Conservation (phyloP, 2,329 filamentous ascomycete genomes). For the Phyllachora maydis region DNA sequence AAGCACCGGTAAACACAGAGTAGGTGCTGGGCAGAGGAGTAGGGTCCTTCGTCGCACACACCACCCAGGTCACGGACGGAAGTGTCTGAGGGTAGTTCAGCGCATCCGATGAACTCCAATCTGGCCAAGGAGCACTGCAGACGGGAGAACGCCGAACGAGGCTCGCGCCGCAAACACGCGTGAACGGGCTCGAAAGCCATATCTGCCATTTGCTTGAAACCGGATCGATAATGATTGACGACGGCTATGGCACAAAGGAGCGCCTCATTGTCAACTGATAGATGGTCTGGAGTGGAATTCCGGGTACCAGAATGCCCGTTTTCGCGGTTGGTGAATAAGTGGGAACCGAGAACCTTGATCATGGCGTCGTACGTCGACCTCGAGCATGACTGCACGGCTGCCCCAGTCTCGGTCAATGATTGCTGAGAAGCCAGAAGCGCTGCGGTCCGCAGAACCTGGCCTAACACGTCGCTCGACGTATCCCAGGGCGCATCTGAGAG, state of each 20-base stretch:
- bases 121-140: constrained; percentile 18
- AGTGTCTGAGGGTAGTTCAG: constrained; percentile 15
- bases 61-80: constrained; percentile 1
- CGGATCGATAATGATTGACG: constrained; percentile 13
- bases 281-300: too few relatives aligned
- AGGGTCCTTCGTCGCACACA: constrained; percentile 1
- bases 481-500: too few relatives aligned
- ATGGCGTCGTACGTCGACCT: too few relatives aligned
- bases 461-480: too few relatives aligned
- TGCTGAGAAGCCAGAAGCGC: too few relatives aligned
- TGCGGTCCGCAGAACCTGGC: too few relatives aligned
- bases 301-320: too few relatives aligned
- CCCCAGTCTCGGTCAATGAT: too few relatives aligned
- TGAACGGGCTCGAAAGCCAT: constrained; percentile 6
- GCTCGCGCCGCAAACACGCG: constrained; percentile 6
- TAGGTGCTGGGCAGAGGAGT: constrained; percentile 13
- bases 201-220: constrained; percentile 13
- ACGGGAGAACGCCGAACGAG: constrained; percentile 5
- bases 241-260: constrained; percentile 18
- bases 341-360: too few relatives aligned
- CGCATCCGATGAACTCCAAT: constrained; percentile 27
- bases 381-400: too few relatives aligned
- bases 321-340: too few relatives aligned
- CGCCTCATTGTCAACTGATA: constrained; percentile 14
- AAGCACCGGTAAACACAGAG: constrained; percentile 16